Base-by-base conservation (phyloP, 306 rosid genomes). In the Dryas drummondii region DNA sequence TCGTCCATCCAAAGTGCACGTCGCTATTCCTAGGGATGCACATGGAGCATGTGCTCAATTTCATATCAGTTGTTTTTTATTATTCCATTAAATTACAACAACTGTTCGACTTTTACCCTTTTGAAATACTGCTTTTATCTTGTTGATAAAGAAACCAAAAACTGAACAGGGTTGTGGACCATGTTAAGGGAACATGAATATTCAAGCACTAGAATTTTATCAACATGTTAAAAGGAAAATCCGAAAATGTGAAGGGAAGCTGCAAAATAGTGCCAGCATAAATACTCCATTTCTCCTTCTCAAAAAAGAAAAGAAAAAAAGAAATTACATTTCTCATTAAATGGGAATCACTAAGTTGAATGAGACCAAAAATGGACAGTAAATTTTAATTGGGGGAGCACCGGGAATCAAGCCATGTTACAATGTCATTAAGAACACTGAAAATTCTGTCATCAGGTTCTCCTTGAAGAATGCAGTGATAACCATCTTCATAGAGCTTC, bases 401-500 rank as follows among this genome's bases (percentile, higher is more conserved):
- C 55, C 94, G 87, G 6, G 72, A 76, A 70, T 89, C 87, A 70
- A 91, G 86, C 94, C 92, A 84, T 7, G 82, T 70, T 51, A 89
- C 84, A 57, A 91, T 87, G 80, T 87, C 97, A 69, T 83, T 59
- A 46, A 87, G 89, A 10, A 82, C 83, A 51, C 75, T 78, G 41
- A 69, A 84, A 76, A 89, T 89, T 78, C 70, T 84, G 66, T 80
- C 89, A 80, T 89, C 92, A 7, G 92, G 81, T 82, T 91, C 94
- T 44, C 94, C 92, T 89, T 89, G 92, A 72, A 91, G 77, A 71
- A 91, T 86, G 80, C 92, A 82, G 68, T 91, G 93, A 84, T 78
- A 87, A 37, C 87, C 83, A 66, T 77, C 90, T 72, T 82, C 91
- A 75, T 89, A 89, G 16, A 89, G 81, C 77, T 84, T 86, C 37